Base-by-base conservation (phyloP, 2,329 filamentous ascomycete genomes). In the Colletotrichum sp. region DNA sequence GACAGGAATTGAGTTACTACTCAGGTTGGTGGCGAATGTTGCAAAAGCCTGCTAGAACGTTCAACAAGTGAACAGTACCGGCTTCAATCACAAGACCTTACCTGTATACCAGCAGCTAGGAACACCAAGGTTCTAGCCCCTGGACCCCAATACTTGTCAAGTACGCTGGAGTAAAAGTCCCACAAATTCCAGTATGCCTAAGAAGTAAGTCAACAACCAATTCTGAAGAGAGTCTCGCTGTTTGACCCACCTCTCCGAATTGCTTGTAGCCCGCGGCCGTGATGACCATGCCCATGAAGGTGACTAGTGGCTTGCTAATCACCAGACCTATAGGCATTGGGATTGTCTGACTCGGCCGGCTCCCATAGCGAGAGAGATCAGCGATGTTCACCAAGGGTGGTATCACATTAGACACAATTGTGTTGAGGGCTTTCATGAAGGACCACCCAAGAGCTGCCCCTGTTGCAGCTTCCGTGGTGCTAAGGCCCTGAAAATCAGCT, bases 181-280 rank as follows among this genome's bases (percentile, higher is more conserved):
- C 71, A 73, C 7, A 73, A n/a, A 55, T 73, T 73, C 71, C 71
- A 73, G 57, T 69, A 60, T 5, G 55, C 55, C 48, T 67, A 9
- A 2, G 0, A 34, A 26, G 5, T 12, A 21, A 39, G 2, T 32
- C 15, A n/a, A 4, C 26, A 5, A 21, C 13, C 13, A 21, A 30
- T 7, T 3, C 21, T 21, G 21, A 39, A 12, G 13, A 39, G 4
- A 13, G 3, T 0, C 18, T 36, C 30, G 24, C 24, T 65, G 30
- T n/a, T 0, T 48, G 15, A 55, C 28, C 21, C 18, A 67, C 64
- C 13, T 67, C 71, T 32, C 65, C 52, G 24, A 73, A 73, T 18
- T 67, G 48, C 55, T 63, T 73, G 28, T 59, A 67, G 12, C 71
- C 71, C 12, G 71, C 65, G 3, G 65, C 71, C 48, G 64, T 73